Evolutionary conservation across 208 protist genomes (phyloP).

Genomic region (Leishmania mexicana): DNA sequence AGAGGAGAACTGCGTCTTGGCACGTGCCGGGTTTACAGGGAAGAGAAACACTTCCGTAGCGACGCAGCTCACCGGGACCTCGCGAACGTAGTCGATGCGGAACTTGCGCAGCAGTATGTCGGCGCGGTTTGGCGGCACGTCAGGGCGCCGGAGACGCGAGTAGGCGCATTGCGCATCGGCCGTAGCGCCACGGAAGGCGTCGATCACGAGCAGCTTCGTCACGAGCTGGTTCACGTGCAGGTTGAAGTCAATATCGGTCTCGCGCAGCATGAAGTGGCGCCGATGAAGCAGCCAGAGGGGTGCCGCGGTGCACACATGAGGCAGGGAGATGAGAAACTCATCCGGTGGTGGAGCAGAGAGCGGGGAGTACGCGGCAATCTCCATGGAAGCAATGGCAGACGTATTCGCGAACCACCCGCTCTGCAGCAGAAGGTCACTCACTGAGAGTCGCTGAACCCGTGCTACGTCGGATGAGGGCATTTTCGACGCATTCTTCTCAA

Average conservation of each 20-base stretch:
- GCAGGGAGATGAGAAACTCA: neutral
- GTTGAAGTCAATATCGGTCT: slow-evolving; percentile 82
- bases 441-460: slow-evolving; percentile 16
- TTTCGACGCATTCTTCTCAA: neutral
- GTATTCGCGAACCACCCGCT: slow-evolving; percentile 26
- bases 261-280: slow-evolving; percentile 45
- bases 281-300: slow-evolving; percentile 4
- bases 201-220: slow-evolving; percentile 52
- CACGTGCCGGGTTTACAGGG: slow-evolving; percentile 11
- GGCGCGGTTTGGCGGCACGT: slow-evolving; percentile 28
- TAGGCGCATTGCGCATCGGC: slow-evolving; percentile 27
- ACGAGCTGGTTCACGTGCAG: slow-evolving; percentile 75
- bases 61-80: slow-evolving; percentile 48
- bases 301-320: neutral
- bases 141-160: slow-evolving; percentile 33
- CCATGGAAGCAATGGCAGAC: slow-evolving; percentile 1
- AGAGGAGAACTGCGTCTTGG: slow-evolving; percentile 10
- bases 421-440: slow-evolving; percentile 8
- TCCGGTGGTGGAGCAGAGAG: neutral
- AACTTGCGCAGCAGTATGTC: slow-evolving; percentile 60
- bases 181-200: slow-evolving; percentile 52
- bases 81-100: slow-evolving; percentile 74
- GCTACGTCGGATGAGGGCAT: neutral
- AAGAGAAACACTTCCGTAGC: slow-evolving; percentile 41
- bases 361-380: neutral